phyloP scores from a whole-genome alignment of 495 filamentous ascomycete genomes.

The Evernia prunastri region DNA sequence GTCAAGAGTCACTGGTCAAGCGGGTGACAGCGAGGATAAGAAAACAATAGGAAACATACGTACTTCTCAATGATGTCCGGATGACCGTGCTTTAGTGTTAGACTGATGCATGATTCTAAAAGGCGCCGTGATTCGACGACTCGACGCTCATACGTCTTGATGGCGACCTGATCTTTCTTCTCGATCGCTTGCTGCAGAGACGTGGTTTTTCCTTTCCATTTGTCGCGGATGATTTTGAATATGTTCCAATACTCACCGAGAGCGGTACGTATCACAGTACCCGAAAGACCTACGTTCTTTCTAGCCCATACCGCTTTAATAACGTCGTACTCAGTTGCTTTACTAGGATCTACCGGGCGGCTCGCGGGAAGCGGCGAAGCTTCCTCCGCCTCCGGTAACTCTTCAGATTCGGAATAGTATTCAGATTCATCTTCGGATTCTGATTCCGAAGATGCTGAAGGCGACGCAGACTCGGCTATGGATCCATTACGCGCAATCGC shows the following conservation, averaged over 20 bases:
- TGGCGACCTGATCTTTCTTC: conserved; percentile 37
- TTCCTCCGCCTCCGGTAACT: conserved; percentile 42
- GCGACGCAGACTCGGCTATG: conserved; percentile 18
- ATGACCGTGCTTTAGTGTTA: conserved; percentile 57
- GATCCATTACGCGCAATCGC: conserved; percentile 11
- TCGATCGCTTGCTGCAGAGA: conserved; percentile 52
- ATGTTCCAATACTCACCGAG: conserved; percentile 56
- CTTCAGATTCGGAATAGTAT: conserved; percentile 41
- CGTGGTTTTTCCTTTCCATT: conserved; percentile 54
- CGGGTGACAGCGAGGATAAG: not conserved
- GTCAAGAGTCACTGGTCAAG: not conserved
- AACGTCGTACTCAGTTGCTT: conserved; percentile 55
- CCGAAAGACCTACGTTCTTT: conserved; percentile 35
- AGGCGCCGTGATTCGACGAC: conserved; percentile 53
- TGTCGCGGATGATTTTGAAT: conserved; percentile 54
- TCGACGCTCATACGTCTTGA: conserved; percentile 39
- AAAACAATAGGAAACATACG: conserved; percentile 32
- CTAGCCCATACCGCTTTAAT: conserved; percentile 60
- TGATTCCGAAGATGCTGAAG: conserved; percentile 28
- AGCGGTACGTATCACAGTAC: conserved; percentile 31
- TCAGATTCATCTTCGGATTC: conserved; percentile 48
- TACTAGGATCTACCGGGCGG: conserved; percentile 46
- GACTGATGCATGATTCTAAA: conserved; percentile 52
- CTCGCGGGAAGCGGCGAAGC: conserved; percentile 46
- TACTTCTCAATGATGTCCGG: conserved; percentile 60